Evolutionary conservation across 164 flowering plant species (phyloP).

Genomic region (Magnolia changhungtana): DNA sequence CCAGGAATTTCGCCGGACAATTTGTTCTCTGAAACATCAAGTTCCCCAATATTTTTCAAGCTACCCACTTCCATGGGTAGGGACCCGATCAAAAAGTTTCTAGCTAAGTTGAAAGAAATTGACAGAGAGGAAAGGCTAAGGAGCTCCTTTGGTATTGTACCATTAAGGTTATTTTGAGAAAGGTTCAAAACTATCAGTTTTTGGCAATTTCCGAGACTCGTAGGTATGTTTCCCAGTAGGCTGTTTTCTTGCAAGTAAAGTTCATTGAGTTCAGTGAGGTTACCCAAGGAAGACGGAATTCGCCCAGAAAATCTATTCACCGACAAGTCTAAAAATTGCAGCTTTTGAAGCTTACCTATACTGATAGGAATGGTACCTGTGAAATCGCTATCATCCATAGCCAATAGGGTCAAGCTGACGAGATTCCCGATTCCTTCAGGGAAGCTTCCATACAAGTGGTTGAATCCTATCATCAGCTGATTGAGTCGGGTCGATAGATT

Average conservation of each 20-base stretch:
- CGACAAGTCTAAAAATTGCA: no score
- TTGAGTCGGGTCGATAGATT: no score
- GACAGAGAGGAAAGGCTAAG: constrained; percentile 16
- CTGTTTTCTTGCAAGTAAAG: constrained; percentile 2
- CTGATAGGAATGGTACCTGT: no score
- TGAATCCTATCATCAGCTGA: no score
- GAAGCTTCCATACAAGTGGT: no score
- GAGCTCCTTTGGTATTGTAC: constrained; percentile 30
- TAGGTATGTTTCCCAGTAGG: constrained; percentile 9
- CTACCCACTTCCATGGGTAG: constrained; percentile 31
- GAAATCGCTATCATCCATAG: no score
- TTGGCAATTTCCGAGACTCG: constrained; percentile 4
- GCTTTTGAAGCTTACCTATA: no score
- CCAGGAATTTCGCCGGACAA: constrained; percentile 37
- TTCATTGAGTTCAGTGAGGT: no score
- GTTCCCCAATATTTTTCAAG: constrained; percentile 15
- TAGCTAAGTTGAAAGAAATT: constrained; percentile 17
- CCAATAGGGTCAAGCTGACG: no score
- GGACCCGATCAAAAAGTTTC: constrained; percentile 27
- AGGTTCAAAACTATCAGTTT: background rate
- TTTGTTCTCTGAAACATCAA: constrained; percentile 29
- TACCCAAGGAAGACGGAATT: no score
- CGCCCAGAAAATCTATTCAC: no score
- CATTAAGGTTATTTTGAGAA: constrained; percentile 10
- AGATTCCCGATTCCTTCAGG: no score